Conservation (phyloP, 2,329 filamentous ascomycete genomes). For the Alternaria dauci region DNA sequence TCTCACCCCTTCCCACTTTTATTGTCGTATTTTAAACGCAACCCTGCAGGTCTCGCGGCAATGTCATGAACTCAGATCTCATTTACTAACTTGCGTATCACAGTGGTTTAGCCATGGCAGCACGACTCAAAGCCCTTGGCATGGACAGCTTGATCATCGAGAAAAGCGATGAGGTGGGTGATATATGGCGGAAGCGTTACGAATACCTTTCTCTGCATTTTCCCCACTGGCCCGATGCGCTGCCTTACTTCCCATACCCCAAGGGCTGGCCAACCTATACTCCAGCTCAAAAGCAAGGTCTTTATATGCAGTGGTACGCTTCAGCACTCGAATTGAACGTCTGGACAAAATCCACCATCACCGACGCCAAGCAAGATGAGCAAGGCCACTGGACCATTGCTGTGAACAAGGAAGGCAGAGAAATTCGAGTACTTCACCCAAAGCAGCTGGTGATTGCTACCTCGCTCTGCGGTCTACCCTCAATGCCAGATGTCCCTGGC, state of each 20-base stretch:
- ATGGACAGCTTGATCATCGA: slow-evolving; percentile 45
- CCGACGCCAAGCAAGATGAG: slow-evolving; percentile 9
- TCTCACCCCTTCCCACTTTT: too few relatives aligned
- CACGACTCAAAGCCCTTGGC: slow-evolving; percentile 15
- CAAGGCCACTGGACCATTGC: slow-evolving; percentile 8
- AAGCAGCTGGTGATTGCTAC: slow-evolving; percentile 17
- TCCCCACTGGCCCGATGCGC: slow-evolving; percentile 41
- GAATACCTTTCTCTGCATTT: slow-evolving; percentile 45
- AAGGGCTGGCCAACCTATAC: slow-evolving; percentile 46
- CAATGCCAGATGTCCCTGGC: slow-evolving; percentile 53
- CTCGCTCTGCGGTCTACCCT: slow-evolving; percentile 15
- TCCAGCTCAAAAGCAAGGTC: slow-evolving; percentile 42
- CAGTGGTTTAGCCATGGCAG: slow-evolving; percentile 15
- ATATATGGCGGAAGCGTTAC: slow-evolving; percentile 45
- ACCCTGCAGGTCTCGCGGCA: too few relatives aligned
- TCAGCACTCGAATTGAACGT: slow-evolving; percentile 21
- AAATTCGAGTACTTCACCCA: slow-evolving; percentile 10
- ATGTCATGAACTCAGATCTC: too few relatives aligned
- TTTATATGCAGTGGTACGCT: slow-evolving; percentile 44
- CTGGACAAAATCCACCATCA: slow-evolving; percentile 9
- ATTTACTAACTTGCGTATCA: neutral
- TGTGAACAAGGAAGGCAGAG: slow-evolving; percentile 12
- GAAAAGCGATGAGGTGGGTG: slow-evolving; percentile 37
- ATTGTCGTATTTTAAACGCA: too few relatives aligned
- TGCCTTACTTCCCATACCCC: slow-evolving; percentile 45